Evolutionary conservation across 83 land plant species (phyloP), one percentile per base, ranked within the genome.

Genomic region (Thuja plicata): DNA sequence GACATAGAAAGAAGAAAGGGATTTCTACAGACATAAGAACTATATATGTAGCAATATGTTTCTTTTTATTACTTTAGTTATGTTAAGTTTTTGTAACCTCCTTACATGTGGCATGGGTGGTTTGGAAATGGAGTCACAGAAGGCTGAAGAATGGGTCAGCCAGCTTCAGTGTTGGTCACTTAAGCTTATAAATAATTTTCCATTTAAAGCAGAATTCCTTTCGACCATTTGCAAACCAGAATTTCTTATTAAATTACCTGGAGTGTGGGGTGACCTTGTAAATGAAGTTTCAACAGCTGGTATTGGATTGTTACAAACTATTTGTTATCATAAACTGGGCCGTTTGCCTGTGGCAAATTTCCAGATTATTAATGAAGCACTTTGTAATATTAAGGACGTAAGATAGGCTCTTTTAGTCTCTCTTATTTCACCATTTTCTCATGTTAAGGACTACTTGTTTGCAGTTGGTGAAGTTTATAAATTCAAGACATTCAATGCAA

Each of bases 81-180:
- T 48, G 50, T 48, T 48, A 8, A 48, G 50, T 48, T 48, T 8
- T 87, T 97, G 97, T 92, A 98, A 97, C 92, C 93, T 97, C 77
- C 95, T 97, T n/a, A 97, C 99, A 35, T 94, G 99, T 85, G 99
- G 99, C 15, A 94, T 96, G 96, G 99, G 96, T 30, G 99, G 98
- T 43, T n/a, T n/a, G n/a, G n/a, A n/a, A n/a, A n/a, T n/a, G n/a
- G n/a, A n/a, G n/a, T n/a, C n/a, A n/a, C n/a, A n/a, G n/a, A n/a
- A n/a, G n/a, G n/a, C n/a, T n/a, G n/a, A n/a, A n/a, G n/a, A n/a
- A n/a, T n/a, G n/a, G n/a, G n/a, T 92, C 96, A 97, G 98, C 88
- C 97, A 97, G 92, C 88, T 97, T 84, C 98, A 96, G 89, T 97
- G 99, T 77, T 97, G 98, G 99, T 96, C 99, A 9, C 91, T 96